Base-by-base conservation (phyloP, 257 asterid species). In the Fraxinus americana region DNA sequence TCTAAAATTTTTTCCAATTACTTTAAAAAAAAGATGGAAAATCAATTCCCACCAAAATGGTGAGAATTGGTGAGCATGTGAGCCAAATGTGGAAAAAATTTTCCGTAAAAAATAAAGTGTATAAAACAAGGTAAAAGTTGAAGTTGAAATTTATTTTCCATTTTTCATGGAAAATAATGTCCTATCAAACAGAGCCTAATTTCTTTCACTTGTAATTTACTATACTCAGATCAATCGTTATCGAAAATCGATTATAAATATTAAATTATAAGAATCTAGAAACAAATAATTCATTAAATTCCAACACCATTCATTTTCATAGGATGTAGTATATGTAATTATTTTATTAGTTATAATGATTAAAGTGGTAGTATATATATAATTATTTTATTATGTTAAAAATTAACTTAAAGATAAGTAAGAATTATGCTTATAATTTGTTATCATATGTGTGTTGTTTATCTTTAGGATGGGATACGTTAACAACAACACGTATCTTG, bases 401-500 rank as follows among this genome's bases (percentile, higher is more conserved):
- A 45, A 48, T 48, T 48, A 48, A 48, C 57, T 48, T 48, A 16
- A 48, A 41, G 0, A 3, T 43, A 43, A 43, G 50, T 43, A 43
- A 43, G 50, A 43, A 2, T 43, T 43, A 43, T 11, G 50, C 50
- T 48, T 48, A 14, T 48, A 48, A 48, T 48, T 11, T 14, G 57
- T 48, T 41, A 13, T 41, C 50, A 41, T 38, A 38, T 41, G 48
- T 41, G 48, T 13, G 19, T 45, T 3, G 17, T 19, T 57, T 17
- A 7, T 52, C 9, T 71, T 43, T 80, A 95, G 99, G 91, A 95
- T 95, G 98, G 83, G 91, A 0, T 74, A 81, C 39, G 96, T 96
- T 7, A 96, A 90, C 85, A 93, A 88, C 61, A 86, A 87, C 75
- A 78, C 72, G 0, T 93, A 96, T 77, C 87, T 96, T 70, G 92